These are phyloP conservation scores for Arbutus unedo DNA, from an alignment of 148 eudicot genomes.

Conservation along the genomic window DNA sequence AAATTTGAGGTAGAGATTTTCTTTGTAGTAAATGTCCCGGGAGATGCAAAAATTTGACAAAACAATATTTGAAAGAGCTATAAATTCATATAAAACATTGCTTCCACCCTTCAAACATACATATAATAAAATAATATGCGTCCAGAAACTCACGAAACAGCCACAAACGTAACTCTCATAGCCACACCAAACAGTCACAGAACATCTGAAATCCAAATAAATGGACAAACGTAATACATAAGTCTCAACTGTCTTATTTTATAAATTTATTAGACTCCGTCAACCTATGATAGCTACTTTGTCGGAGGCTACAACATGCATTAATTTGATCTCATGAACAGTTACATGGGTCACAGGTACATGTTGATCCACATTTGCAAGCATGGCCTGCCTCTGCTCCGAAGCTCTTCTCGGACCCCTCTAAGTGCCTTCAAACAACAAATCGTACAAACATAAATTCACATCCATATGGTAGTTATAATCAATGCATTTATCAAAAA, in stretches of 20 bases:
- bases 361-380: conserved; percentile 21
- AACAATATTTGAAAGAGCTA: too few relatives aligned
- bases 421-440: neutral
- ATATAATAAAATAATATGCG: neutral
- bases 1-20: too few relatives aligned
- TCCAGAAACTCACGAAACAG: neutral
- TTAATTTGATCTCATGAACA: neutral
- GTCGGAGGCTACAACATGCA: neutral
- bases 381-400: conserved; percentile 25
- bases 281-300: neutral
- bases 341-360: conserved; percentile 23
- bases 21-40: too few relatives aligned
- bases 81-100: too few relatives aligned
- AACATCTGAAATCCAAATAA: neutral
- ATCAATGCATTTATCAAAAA: neutral
- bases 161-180: neutral
- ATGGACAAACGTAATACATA: neutral
- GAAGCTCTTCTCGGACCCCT: conserved; percentile 22
- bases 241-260: neutral
- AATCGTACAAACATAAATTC: neutral
- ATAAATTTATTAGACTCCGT: neutral
- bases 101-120: neutral
- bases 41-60: too few relatives aligned
- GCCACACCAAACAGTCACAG: neutral
- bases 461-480: too few relatives aligned